A percentile compares a stretch with the other conserved stretches of the same genome.
These are phyloP conservation scores for Kickxella alabastrina DNA, from an alignment of 192 early-diverging fungal genomes.

Conservation along the genomic window DNA sequence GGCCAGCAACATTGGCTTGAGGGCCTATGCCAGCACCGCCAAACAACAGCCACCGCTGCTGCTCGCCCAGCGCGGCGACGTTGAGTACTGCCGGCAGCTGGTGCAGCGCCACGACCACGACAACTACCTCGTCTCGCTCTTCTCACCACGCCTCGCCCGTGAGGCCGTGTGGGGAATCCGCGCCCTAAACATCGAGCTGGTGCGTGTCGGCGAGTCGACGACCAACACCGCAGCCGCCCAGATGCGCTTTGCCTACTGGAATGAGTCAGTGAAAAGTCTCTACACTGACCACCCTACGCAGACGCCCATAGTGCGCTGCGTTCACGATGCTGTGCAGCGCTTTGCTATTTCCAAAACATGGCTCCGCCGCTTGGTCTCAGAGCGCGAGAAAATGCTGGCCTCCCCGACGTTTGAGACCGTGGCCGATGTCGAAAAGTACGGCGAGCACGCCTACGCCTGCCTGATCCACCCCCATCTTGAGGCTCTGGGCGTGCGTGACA, in stretches of 20 bases:
- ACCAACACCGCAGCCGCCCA: slow-evolving; percentile 64
- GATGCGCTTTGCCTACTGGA: slow-evolving; percentile 88
- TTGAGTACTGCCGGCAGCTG: slow-evolving; percentile 43
- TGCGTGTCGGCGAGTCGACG: slow-evolving; percentile 70
- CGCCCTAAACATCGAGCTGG: slow-evolving; percentile 89
- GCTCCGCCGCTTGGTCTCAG: slow-evolving; percentile 73
- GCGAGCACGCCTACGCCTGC: slow-evolving; percentile 83
- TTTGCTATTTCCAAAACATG: slow-evolving; percentile 65
- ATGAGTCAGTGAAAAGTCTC: slow-evolving; percentile 68
- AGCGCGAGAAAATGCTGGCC: slow-evolving; percentile 57
- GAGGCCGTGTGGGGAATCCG: slow-evolving; percentile 71
- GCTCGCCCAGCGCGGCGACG: slow-evolving; percentile 14
- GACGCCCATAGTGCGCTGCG: slow-evolving; percentile 71
- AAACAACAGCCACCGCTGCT: too few species aligned
- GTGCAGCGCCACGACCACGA: slow-evolving; percentile 69
- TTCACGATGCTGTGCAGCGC: slow-evolving; percentile 59
- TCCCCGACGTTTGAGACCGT: slow-evolving; percentile 67
- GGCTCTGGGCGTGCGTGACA: slow-evolving; percentile 73
- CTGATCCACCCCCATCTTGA: slow-evolving; percentile 88
- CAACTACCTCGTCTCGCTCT: slow-evolving; percentile 70
- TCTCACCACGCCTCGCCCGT: slow-evolving; percentile 66
- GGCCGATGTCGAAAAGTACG: slow-evolving; percentile 79
- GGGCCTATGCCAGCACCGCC: too few species aligned
- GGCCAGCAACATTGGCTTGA: too few species aligned
- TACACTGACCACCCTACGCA: slow-evolving; percentile 62